These are phyloP conservation scores for Articulospora tetracladia DNA, from an alignment of 495 filamentous ascomycete species.

Conservation along the genomic window DNA sequence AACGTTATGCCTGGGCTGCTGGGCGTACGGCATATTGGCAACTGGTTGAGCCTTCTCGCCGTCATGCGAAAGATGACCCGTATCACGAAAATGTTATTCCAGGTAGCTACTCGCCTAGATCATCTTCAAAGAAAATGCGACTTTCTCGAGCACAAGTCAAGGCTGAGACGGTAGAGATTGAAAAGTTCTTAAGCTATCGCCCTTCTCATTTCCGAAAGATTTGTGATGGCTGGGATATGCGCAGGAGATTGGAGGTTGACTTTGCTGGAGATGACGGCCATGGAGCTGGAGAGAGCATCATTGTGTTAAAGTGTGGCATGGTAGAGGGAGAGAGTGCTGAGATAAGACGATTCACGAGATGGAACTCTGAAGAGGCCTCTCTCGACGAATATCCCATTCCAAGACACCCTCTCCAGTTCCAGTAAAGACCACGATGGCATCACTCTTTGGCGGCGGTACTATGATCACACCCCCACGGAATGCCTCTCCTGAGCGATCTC, in stretches of 20 bases:
- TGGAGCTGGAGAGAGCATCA: conserved; percentile 67
- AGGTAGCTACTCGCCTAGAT: conserved; percentile 64
- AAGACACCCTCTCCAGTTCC: conserved; percentile 25
- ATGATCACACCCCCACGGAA: conserved; percentile 17
- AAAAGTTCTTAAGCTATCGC: conserved; percentile 67
- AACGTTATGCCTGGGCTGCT: conserved; percentile 66
- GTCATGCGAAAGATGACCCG: conserved; percentile 65
- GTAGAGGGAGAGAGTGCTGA: conserved; percentile 43
- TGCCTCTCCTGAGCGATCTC: conserved; percentile 16
- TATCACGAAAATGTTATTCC: conserved; percentile 55
- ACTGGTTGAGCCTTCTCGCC: conserved; percentile 69
- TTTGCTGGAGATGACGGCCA: conserved; percentile 77
- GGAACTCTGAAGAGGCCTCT: conserved; percentile 24
- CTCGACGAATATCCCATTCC: conserved; percentile 22
- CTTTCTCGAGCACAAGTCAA: conserved; percentile 63
- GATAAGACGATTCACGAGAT: conserved; percentile 28
- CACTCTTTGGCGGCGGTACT: conserved; percentile 35
- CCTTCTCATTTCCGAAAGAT: conserved; percentile 75
- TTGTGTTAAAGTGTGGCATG: conserved; percentile 67
- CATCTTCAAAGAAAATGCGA: conserved; percentile 66
- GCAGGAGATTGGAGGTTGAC: conserved; percentile 78
- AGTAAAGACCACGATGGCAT: conserved; percentile 25
- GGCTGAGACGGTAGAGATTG: conserved; percentile 77
- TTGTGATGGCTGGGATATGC: conserved; percentile 92
- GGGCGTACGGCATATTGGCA: conserved; percentile 79